Evolutionary conservation across 1,139 yeast species (phyloP).

Genomic region (Taphrina wiesneri): DNA sequence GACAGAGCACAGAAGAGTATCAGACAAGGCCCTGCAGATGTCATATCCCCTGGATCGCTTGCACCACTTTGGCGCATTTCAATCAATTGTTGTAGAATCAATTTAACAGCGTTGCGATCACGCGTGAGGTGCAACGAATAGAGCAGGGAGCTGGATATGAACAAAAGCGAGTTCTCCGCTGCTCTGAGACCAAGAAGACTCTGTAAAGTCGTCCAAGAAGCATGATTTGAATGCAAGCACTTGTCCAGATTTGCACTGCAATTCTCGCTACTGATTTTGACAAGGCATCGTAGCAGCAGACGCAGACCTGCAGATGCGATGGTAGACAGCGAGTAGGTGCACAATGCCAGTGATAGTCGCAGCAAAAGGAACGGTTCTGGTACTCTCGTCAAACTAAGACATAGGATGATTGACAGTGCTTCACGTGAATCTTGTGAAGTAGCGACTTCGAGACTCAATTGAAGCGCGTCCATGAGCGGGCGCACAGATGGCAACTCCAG

Average conservation of each 20-base stretch:
- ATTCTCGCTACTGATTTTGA: not conserved
- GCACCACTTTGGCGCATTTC: not conserved
- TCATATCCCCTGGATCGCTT: not conserved
- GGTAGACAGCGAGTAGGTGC: not conserved
- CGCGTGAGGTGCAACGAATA: not conserved
- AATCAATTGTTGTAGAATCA: not conserved
- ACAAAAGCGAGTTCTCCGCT: not conserved
- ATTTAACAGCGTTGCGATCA: not conserved
- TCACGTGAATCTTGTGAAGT: not conserved
- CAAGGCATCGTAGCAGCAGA: not conserved
- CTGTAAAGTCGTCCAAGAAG: not conserved
- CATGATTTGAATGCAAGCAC: not conserved
- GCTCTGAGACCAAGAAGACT: not conserved
- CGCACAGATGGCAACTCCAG: not conserved
- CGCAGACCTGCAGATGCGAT: constrained; percentile 11
- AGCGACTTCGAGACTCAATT: not conserved
- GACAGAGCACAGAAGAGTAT: not conserved
- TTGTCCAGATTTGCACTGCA: not conserved
- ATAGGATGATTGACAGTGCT: not conserved
- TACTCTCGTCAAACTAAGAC: constrained; percentile 5
- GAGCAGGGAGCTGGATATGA: not conserved
- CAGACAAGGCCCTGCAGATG: not conserved
- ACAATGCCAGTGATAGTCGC: not conserved
- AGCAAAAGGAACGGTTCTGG: not conserved
- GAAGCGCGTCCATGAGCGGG: constrained; percentile 9